Conservation (phyloP, 805 yeast genomes). For the Saccharomycopsis fibuligera region DNA sequence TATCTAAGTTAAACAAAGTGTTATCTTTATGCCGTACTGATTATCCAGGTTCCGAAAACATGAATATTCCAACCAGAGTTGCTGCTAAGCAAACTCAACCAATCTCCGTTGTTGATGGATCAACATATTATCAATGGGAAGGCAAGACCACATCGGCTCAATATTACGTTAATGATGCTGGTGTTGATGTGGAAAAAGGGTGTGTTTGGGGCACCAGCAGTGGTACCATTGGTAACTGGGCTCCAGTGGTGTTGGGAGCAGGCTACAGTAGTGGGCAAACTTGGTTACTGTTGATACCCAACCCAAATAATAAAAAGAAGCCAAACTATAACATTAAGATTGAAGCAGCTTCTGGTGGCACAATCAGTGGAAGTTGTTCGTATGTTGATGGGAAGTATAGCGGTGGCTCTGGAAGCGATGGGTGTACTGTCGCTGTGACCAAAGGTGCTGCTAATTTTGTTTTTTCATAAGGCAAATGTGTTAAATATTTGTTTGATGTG, state of each 20-base stretch:
- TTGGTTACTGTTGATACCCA: slow-evolving; percentile 86
- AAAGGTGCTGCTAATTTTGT: slow-evolving; percentile 58
- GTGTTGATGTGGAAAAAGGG: slow-evolving; percentile 83
- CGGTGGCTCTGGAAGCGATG: slow-evolving; percentile 70
- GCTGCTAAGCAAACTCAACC: slow-evolving; percentile 57
- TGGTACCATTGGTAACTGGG: slow-evolving; percentile 93
- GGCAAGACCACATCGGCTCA: slow-evolving; percentile 86
- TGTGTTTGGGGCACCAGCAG: slow-evolving; percentile 86
- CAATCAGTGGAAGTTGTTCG: slow-evolving; percentile 64
- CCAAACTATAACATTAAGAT: slow-evolving; percentile 74
- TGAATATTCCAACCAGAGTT: slow-evolving; percentile 89
- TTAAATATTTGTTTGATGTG: too few relatives aligned
- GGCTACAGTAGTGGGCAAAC: slow-evolving; percentile 71
- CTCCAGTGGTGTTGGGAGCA: slow-evolving; percentile 92
- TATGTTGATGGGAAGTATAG: slow-evolving; percentile 74
- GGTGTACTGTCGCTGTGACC: slow-evolving; percentile 72
- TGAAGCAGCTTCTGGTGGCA: slow-evolving; percentile 55
- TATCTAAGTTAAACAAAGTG: slow-evolving; percentile 50
- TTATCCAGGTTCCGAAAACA: slow-evolving; percentile 98
- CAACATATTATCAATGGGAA: slow-evolving; percentile 71
- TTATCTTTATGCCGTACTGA: slow-evolving; percentile 97
- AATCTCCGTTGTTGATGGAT: slow-evolving; percentile 75
- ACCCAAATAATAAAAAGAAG: slow-evolving; percentile 75
- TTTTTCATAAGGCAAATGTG: too few relatives aligned
- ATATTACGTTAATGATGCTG: slow-evolving; percentile 96